These are phyloP conservation scores for Albifimbria verrucaria DNA, from an alignment of 2,329 filamentous ascomycete genomes.

Conservation along the genomic window DNA sequence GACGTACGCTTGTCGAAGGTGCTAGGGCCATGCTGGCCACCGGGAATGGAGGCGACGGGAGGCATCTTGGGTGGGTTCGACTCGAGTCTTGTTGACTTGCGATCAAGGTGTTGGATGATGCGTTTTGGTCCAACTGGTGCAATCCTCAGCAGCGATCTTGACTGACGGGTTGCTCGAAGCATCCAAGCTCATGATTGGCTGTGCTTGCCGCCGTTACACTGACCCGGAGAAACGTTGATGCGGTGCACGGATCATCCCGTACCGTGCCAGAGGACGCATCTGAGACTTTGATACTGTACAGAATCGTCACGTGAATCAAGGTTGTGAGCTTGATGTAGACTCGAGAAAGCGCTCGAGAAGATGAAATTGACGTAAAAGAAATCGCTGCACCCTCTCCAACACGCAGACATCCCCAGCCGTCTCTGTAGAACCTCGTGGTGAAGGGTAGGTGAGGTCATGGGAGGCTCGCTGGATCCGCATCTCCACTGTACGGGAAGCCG, in stretches of 20 bases:
- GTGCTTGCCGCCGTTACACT: not conserved
- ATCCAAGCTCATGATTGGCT: conserved; percentile 20
- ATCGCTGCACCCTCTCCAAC: not conserved
- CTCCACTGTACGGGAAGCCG: conserved; percentile 19
- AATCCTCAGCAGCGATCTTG: not conserved
- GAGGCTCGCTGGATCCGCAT: conserved; percentile 24
- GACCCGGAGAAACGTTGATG: conserved; percentile 24
- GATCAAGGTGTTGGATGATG: not conserved
- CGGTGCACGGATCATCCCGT: conserved; percentile 15
- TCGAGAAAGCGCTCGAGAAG: conserved; percentile 19
- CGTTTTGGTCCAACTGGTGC: too few species aligned
- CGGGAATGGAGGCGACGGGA: conserved; percentile 36
- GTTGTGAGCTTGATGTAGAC: conserved; percentile 25
- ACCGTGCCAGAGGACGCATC: conserved; percentile 19
- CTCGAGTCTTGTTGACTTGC: not conserved
- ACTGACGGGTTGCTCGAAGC: not conserved
- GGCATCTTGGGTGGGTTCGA: conserved; percentile 28
- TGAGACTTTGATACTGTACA: conserved; percentile 19
- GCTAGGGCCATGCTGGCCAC: conserved; percentile 45
- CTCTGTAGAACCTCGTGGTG: conserved; percentile 7
- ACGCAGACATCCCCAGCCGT: not conserved
- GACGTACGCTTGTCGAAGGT: conserved; percentile 52
- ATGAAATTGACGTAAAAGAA: conserved; percentile 17
- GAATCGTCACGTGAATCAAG: conserved; percentile 30
- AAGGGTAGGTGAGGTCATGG: conserved; percentile 24